Percentiles rank a stretch among this genome's conserved stretches.
phyloP scores from a whole-genome alignment of 257 asterid species.

The Plantago ovata region DNA sequence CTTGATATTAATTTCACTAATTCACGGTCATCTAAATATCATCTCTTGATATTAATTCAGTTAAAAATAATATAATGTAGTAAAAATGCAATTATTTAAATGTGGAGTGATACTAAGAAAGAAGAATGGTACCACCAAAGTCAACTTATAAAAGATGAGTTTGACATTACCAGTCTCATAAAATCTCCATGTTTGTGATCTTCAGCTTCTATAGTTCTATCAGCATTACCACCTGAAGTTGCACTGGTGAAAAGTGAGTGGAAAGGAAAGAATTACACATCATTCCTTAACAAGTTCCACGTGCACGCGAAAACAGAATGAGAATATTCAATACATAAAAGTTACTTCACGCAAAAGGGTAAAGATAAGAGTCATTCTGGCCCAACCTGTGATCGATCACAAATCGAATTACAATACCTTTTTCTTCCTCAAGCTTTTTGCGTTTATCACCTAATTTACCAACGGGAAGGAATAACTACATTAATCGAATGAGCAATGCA shows the following conservation, averaged over 20 bases:
- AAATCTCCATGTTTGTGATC: slow-evolving; percentile 79
- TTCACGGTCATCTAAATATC: no score
- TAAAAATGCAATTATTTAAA: no score
- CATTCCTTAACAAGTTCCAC: slow-evolving; percentile 7
- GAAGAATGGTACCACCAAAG: no score
- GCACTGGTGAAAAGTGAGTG: slow-evolving; percentile 41
- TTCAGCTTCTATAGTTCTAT: slow-evolving; percentile 88
- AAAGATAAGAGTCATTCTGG: slow-evolving; percentile 6
- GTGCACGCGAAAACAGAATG: neutral
- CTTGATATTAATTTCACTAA: no score
- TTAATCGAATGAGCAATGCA: slow-evolving; percentile 6
- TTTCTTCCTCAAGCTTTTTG: no score
- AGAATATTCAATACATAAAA: no score
- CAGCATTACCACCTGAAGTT: slow-evolving; percentile 86
- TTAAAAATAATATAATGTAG: no score
- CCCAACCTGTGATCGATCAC: slow-evolving; percentile 60
- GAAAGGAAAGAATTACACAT: slow-evolving; percentile 8
- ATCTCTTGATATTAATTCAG: no score
- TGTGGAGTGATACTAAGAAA: no score
- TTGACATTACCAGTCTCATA: slow-evolving; percentile 61
- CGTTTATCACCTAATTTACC: slow-evolving; percentile 41
- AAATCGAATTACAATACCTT: slow-evolving; percentile 51
- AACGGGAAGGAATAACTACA: slow-evolving; percentile 17
- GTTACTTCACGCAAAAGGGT: no score
- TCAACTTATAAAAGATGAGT: slow-evolving; percentile 4